These are phyloP conservation scores for Melampsora americana DNA, from an alignment of 1,284 basidiomycete species.

Conservation along the genomic window DNA sequence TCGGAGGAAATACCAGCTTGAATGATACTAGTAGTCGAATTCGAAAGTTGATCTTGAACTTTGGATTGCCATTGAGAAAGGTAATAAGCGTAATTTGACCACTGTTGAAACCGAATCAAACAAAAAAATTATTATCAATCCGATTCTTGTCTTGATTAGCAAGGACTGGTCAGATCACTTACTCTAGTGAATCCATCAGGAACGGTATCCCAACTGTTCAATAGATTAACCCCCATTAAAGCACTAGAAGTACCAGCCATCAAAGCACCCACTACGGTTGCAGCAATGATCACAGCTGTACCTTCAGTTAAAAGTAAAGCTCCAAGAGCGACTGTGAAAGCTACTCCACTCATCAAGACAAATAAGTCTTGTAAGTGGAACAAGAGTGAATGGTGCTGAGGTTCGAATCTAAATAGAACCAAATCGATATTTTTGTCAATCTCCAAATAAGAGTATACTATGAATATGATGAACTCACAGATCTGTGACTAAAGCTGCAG, in stretches of 20 bases:
- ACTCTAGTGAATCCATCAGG: slow-evolving; percentile 43
- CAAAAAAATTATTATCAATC: not conserved
- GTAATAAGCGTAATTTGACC: slow-evolving; percentile 42
- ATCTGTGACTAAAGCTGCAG: slow-evolving; percentile 38
- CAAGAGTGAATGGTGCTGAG: slow-evolving; percentile 27
- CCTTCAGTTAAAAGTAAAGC: slow-evolving; percentile 2
- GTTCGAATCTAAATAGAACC: slow-evolving; percentile 13
- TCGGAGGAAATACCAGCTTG: slow-evolving; percentile 41
- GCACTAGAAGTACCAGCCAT: slow-evolving; percentile 19
- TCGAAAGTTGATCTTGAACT: slow-evolving; percentile 43
- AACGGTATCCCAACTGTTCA: slow-evolving; percentile 34
- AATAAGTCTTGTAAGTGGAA: slow-evolving; percentile 34
- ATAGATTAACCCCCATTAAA: slow-evolving; percentile 36
- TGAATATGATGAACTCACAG: slow-evolving; percentile 8
- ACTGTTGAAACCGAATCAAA: slow-evolving; percentile 8
- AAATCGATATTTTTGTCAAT: not conserved
- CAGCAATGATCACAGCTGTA: slow-evolving; percentile 12
- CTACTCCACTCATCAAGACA: slow-evolving; percentile 17
- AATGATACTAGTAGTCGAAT: slow-evolving; percentile 19
- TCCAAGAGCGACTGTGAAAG: slow-evolving; percentile 31
- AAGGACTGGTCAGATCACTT: not conserved
- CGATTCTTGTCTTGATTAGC: not conserved
- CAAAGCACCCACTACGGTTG: slow-evolving; percentile 22
- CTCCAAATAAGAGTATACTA: not conserved
- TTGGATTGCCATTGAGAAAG: slow-evolving; percentile 44